Evolutionary conservation across 1,139 yeast genomes (phyloP), one percentile per base, ranked within the genome.

Genomic region (Suhomyces chickasaworum): DNA sequence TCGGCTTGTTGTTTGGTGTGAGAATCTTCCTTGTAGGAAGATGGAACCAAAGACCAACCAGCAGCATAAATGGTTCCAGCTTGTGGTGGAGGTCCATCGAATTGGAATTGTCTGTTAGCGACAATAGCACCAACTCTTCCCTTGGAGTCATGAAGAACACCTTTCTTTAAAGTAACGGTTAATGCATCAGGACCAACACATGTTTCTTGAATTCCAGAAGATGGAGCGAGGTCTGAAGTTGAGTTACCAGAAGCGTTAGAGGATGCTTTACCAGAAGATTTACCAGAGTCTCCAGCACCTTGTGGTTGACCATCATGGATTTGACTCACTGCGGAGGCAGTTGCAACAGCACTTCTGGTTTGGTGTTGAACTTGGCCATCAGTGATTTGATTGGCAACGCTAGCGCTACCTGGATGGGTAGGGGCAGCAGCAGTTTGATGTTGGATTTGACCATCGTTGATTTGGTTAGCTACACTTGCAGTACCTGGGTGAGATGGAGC

Each of bases 31-130:
- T 47, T 43, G 51, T 57, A 52, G 32, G 51, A 53, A 34, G 54
- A 54, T 36, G 64, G 64, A 49, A 65, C 70, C 41, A 62, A 57
- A 23, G 68, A 56, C 76, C 76, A 71, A 39, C 74, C 73, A 45
- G 65, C 65, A 48, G 74, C 73, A 21, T 39, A 69, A 44, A 69
- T 68, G 44, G 73, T 56, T 44, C 75, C 75, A 36, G 73, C 73
- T 59, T 70, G 74, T 25, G 74, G 74, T 60, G 75, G 73, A 33
- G 76, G 75, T 39, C 73, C 73, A 52, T 71, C 77, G 49, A 72
- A 70, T 60, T 71, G 76, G 69, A 72, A 71, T 60, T 72, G 76
- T 59, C 71, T 65, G 64, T 71, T 72, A 41, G 76, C 73, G 46
- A 70, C 77, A 59, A 72, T 71, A 38, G 74, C 66, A 34, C 77